Conservation (phyloP, 805 yeast genomes). For the Cyberlindnera mississippiensis region DNA sequence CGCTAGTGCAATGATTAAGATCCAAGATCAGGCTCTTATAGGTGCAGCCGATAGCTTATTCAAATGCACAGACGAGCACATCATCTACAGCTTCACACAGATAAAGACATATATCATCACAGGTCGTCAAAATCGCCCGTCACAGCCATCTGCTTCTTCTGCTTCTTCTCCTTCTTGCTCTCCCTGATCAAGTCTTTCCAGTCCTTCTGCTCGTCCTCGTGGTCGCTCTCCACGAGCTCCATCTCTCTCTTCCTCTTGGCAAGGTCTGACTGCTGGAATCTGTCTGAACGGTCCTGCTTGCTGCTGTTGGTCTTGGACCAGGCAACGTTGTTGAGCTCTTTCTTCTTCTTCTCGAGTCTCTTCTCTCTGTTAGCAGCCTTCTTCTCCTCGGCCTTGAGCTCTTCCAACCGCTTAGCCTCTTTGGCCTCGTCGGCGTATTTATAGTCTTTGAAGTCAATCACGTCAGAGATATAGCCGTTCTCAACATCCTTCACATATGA, state of each 20-base stretch:
- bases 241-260: slow-evolving; percentile 39
- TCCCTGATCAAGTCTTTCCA: slow-evolving; percentile 83
- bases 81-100: no score
- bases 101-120: no score
- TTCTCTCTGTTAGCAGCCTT: slow-evolving; percentile 22
- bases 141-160: slow-evolving; percentile 30
- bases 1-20: no score
- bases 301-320: slow-evolving; percentile 40
- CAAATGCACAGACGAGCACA: no score
- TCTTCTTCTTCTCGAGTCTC: slow-evolving; percentile 30
- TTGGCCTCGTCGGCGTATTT: slow-evolving; percentile 59
- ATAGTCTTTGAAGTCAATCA: slow-evolving; percentile 40
- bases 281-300: slow-evolving; percentile 49
- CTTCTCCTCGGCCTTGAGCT: slow-evolving; percentile 43
- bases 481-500: slow-evolving; percentile 50
- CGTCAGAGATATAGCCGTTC: slow-evolving; percentile 70
- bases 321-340: slow-evolving; percentile 16
- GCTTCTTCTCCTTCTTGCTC: slow-evolving; percentile 54
- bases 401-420: slow-evolving; percentile 60
- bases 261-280: slow-evolving; percentile 37
- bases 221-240: slow-evolving; percentile 54
- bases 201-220: slow-evolving; percentile 51
- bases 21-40: no score
- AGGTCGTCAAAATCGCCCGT: slow-evolving; percentile 27
- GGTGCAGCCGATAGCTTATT: no score